phyloP scores from a whole-genome alignment of 2,329 filamentous ascomycete genomes.

The Endoconidiophora laricicola region DNA sequence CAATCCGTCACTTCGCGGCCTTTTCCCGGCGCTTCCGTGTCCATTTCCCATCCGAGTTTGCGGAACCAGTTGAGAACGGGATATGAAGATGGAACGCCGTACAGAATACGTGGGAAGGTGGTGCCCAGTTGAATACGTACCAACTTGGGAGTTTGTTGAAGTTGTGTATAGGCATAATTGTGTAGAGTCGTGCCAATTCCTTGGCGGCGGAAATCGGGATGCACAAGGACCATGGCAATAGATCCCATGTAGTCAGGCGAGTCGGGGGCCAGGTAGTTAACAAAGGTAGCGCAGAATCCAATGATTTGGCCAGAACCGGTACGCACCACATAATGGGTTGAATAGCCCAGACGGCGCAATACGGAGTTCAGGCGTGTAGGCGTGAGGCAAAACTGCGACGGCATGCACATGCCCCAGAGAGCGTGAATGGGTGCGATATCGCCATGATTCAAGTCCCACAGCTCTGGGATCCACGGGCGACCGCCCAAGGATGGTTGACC shows the following conservation, averaged over 20 bases:
- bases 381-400: conserved; percentile 30
- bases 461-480: conserved; percentile 25
- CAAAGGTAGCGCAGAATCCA: conserved; percentile 44
- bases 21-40: conserved; percentile 26
- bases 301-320: conserved; percentile 29
- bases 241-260: conserved; percentile 38
- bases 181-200: conserved; percentile 39
- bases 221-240: conserved; percentile 36
- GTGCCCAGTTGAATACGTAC: conserved; percentile 38
- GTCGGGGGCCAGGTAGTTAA: conserved; percentile 37
- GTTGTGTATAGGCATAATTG: conserved; percentile 30
- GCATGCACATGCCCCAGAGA: conserved; percentile 31
- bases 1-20: conserved; percentile 37
- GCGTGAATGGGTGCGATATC: conserved; percentile 26
- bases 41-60: conserved; percentile 35
- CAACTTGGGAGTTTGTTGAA: conserved; percentile 34
- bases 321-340: conserved; percentile 39
- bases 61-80: conserved; percentile 34
- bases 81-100: conserved; percentile 31
- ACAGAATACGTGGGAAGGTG: conserved; percentile 41
- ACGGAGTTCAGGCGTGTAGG: conserved; percentile 27
- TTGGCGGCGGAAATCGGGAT: conserved; percentile 27
- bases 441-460: conserved; percentile 22
- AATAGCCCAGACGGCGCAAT: conserved; percentile 37
- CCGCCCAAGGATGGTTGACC: not conserved